phyloP scores from a whole-genome alignment of 306 rosid genomes.

The Sophora flavescens region DNA sequence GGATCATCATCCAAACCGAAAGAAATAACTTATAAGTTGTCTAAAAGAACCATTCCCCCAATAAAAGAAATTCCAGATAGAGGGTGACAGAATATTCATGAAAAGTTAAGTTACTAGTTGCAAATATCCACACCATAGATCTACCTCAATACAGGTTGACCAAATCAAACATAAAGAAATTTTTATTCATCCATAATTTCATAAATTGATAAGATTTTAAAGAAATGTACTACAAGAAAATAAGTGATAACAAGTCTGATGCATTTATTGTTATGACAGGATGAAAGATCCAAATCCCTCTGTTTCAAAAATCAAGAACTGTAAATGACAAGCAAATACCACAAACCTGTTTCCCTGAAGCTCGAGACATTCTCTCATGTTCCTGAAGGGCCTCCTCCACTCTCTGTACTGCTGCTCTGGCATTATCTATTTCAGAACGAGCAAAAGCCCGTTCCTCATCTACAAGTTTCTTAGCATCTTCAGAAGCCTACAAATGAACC shows the following conservation, averaged over 20 bases:
- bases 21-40: background rate
- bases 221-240: slow-evolving; percentile 14
- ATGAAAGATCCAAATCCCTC: slow-evolving; percentile 22
- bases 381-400: slow-evolving; percentile 91
- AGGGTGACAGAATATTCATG: background rate
- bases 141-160: slow-evolving; percentile 9
- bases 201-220: slow-evolving; percentile 22
- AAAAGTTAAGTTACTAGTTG: slow-evolving; percentile 17
- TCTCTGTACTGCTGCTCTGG: slow-evolving; percentile 92
- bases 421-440: slow-evolving; percentile 91
- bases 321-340: slow-evolving; percentile 7
- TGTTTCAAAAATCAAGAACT: background rate
- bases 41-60: background rate
- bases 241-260: background rate
- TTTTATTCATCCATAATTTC: background rate
- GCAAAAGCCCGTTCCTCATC: slow-evolving; percentile 97
- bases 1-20: background rate
- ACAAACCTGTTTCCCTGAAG: slow-evolving; percentile 83
- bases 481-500: slow-evolving; percentile 77
- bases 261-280: background rate
- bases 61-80: background rate
- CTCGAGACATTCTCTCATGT: slow-evolving; percentile 73
- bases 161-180: slow-evolving; percentile 17
- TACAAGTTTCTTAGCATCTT: slow-evolving; percentile 89
- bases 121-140: slow-evolving; percentile 19